A percentile compares a stretch with the other conserved stretches of the same genome.
Conservation (phyloP, 768 basidiomycete genomes). For the Leccinum subgranulosum region DNA sequence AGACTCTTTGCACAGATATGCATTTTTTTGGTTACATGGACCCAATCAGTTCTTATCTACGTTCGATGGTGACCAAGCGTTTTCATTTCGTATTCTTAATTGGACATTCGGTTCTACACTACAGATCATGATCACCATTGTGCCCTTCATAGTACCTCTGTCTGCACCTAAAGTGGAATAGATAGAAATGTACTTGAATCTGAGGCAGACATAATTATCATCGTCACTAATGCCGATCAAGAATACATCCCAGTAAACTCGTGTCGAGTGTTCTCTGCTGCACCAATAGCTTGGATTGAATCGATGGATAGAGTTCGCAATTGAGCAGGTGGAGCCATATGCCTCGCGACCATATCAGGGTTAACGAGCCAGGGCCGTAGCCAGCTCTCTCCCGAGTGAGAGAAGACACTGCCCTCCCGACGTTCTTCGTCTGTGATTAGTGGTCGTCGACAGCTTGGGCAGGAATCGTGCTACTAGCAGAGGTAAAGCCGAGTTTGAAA, state of each 20-base stretch:
- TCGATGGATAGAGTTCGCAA: slow-evolving; percentile 20
- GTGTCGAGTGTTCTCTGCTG: slow-evolving; percentile 23
- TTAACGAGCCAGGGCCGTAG: slow-evolving; percentile 23
- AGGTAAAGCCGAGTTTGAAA: slow-evolving; percentile 8
- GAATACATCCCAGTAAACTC: slow-evolving; percentile 61
- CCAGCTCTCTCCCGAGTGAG: slow-evolving; percentile 14
- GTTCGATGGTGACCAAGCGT: slow-evolving; percentile 25
- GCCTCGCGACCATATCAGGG: slow-evolving; percentile 16
- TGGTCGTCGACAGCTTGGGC: slow-evolving; percentile 59
- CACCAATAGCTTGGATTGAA: slow-evolving; percentile 12
- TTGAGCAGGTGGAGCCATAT: slow-evolving; percentile 6
- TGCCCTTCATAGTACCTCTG: slow-evolving; percentile 18
- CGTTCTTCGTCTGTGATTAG: slow-evolving; percentile 32
- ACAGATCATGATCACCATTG: slow-evolving; percentile 16
- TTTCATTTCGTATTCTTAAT: slow-evolving; percentile 10
- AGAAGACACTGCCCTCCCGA: slow-evolving; percentile 4
- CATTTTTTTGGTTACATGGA: slow-evolving; percentile 22
- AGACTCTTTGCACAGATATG: slow-evolving; percentile 10
- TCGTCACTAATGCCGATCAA: slow-evolving; percentile 22
- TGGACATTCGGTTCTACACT: slow-evolving; percentile 26
- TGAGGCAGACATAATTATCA: slow-evolving; percentile 13
- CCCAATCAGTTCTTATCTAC: slow-evolving; percentile 31
- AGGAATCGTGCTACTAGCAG: slow-evolving; percentile 52
- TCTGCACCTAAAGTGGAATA: slow-evolving; percentile 22
- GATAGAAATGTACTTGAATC: slow-evolving; percentile 23